Evolutionary conservation across 202 grass and related monocot genomes (phyloP), one percentile per base, ranked within the genome.

Genomic region (Zizania palustris): DNA sequence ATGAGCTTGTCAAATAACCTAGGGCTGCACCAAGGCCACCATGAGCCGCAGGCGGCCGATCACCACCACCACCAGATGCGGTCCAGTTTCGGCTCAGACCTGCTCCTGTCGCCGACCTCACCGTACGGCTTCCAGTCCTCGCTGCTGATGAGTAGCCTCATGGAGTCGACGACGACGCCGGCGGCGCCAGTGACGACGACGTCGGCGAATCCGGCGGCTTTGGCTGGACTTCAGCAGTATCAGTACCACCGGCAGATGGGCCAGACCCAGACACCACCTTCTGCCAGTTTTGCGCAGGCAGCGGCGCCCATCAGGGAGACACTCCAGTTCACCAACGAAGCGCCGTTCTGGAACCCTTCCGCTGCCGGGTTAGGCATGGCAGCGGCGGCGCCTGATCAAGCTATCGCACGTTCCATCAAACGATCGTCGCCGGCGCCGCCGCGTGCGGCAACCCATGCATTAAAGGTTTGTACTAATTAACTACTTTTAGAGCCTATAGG

Each of bases 251-350:
- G 73, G 76, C 85, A 76, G 33, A 84, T 91, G 63, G 42, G 72
- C 46, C 54, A 83, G 37, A 35, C 57, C 46, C 54, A 83, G 37
- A 35, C 57, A 9, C 44, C 42, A 56, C 61, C 70, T 8, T 55
- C 63, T 9, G 76, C 51, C 77, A 90, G 65, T 58, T 73, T 84
- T 50, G 33, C 44, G 36, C 59, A 33, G 33, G 65, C 60, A 73
- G 83, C 9, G 18, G 51, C 65, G 7, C 63, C 19, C 62, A n/a
- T n/a, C n/a, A 84, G 83, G 72, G 82, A 84, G 55, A 62, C 75
- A 56, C 84, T 93, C 39, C 85, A 93, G 64, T 97, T 91, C 75
- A 83, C 86, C 76, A 91, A 93, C 64, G 88, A 93, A 7, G 64
- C 91, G 0, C 76, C 72, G 22, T 97, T 90, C 76, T 97, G 94